Base-by-base conservation (phyloP, 164 flowering plant genomes). In the Kalanchoe fedtschenkoi region DNA sequence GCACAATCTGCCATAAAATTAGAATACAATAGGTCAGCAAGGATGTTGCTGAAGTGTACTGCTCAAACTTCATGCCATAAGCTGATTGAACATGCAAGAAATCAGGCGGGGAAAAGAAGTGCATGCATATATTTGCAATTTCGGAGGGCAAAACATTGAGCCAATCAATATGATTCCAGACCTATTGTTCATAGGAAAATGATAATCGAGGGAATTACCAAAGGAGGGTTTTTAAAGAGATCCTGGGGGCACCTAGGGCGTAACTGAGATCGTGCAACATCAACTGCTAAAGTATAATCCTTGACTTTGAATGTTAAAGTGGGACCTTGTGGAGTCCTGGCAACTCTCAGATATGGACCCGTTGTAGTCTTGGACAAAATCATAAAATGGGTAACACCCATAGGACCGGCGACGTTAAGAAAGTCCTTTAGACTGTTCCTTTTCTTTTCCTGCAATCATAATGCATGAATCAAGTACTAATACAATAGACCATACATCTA, bases 351-450 rank as follows among this genome's bases (percentile, higher is more conserved):
- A 67, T 80, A 87, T 15, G 97, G 83, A 34, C 89, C 74, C 66
- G 75, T 26, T 22, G 70, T 78, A 51, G 89, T 88, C 79, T 93
- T 93, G 14, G 97, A 90, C 63, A 93, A 62, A 13, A 90, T 93
- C 42, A 93, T 78, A 69, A 93, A 93, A 77, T 93, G 96, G 7
- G 99, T 82, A 14, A 93, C 96, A 60, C 97, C 95, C 98, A 93
- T 83, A 11, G 96, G 93, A 60, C 97, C 96, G n/a, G 97, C 86
- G 70, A 93, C 81, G 79, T 90, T 93, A 75, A 93, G 67, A 72
- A 84, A 89, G 74, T 93, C 98, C 64, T 77, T 89, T 22, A 93
- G 76, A 69, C 65, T 90, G 68, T 88, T 88, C 67, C 90, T 73
- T 66, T 72, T 93, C 76, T 88, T 90, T 74, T 93, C 97, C 99